phyloP scores from a whole-genome alignment of 371 early-diverging fungal genomes.

The Mortierella sp. region DNA sequence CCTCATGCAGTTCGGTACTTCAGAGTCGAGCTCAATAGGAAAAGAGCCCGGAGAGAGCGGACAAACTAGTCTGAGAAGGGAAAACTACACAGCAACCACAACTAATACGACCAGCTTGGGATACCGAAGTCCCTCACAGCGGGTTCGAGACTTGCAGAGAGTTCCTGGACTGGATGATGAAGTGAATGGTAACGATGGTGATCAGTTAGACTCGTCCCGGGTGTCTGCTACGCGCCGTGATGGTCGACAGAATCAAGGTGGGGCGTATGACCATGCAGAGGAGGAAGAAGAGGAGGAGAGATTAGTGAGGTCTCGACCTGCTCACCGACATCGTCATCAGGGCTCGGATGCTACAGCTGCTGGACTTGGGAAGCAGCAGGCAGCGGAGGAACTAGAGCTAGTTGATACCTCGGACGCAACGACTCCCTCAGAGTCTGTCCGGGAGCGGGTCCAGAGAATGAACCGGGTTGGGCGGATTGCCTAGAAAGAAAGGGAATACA shows the following conservation, averaged over 20 bases:
- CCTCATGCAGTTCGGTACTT: constrained; percentile 1
- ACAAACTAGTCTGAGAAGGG: not conserved
- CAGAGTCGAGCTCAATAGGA: constrained; percentile 2
- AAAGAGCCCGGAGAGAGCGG: not conserved
- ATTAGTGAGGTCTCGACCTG: constrained; percentile 19
- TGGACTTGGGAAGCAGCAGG: not conserved
- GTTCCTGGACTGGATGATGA: not conserved
- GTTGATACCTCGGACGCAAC: not conserved
- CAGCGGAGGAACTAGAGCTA: not conserved
- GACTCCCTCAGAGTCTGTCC: constrained; percentile 30
- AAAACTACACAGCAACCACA: too few species aligned
- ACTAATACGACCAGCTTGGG: not conserved
- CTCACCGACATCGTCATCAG: not conserved
- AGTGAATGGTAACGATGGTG: not conserved
- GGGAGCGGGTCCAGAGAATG: constrained; percentile 45
- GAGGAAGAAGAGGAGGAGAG: constrained; percentile 23
- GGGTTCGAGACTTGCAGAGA: constrained; percentile 5
- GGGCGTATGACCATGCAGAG: constrained; percentile 10
- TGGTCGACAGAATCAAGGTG: not conserved
- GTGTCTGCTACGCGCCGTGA: not conserved
- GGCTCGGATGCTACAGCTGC: not conserved
- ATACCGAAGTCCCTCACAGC: constrained; percentile 39
- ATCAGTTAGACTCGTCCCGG: too few species aligned
- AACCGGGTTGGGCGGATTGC: constrained; percentile 39
- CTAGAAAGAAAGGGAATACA: not conserved